Evolutionary conservation across 805 yeast genomes (phyloP).

Genomic region (Candida hungchunana): DNA sequence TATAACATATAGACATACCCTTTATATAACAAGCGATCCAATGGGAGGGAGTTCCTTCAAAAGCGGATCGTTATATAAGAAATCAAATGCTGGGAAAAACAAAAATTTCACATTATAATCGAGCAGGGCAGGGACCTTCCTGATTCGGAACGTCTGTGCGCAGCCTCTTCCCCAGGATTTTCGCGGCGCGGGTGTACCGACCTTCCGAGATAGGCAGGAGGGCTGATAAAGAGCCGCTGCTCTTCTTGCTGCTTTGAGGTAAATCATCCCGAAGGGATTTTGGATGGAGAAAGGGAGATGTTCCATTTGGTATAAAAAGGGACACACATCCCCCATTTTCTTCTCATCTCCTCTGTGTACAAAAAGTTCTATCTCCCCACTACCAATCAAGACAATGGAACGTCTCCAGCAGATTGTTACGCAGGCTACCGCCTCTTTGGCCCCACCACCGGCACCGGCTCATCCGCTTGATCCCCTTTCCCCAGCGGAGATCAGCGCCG

Average conservation of each 20-base stretch:
- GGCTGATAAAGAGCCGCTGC: not conserved
- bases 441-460: conserved; percentile 50
- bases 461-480: conserved; percentile 74
- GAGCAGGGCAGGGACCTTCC: no score
- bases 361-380: not conserved
- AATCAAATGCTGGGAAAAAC: no score
- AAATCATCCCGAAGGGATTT: conserved; percentile 2
- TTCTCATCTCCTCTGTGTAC: not conserved
- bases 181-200: not conserved
- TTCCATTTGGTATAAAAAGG: not conserved
- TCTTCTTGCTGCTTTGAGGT: conserved; percentile 1
- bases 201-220: not conserved
- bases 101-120: no score
- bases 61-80: no score
- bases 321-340: not conserved
- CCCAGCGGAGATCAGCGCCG: conserved; percentile 56
- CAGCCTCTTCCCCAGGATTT: no score
- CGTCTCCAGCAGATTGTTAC: conserved; percentile 60
- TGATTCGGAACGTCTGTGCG: no score
- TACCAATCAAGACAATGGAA: conserved; percentile 39
- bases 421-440: conserved; percentile 53
- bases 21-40: no score
- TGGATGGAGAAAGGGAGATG: no score
- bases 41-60: no score
- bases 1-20: no score